These are phyloP conservation scores for Macaranga tanarius DNA, from an alignment of 441 rosid species.

Conservation along the genomic window DNA sequence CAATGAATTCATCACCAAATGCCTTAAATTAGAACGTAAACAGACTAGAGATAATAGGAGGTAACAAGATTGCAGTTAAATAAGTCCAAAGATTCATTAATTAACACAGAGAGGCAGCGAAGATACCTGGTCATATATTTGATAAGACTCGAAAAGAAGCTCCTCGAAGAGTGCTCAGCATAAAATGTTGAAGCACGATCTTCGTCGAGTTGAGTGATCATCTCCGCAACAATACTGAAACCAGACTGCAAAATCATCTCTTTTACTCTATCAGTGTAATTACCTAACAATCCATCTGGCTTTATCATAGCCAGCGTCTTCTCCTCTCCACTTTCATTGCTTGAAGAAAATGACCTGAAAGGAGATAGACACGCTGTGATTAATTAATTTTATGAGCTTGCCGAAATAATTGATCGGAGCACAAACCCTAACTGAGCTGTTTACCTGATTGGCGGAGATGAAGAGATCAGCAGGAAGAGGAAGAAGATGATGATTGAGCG, in stretches of 20 bases:
- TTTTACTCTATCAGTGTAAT: conserved; percentile 56
- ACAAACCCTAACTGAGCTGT: not conserved
- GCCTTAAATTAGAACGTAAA: too few species aligned
- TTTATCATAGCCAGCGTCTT: conserved; percentile 74
- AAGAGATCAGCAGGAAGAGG: conserved; percentile 27
- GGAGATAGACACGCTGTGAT: not conserved
- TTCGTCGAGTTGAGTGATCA: conserved; percentile 48
- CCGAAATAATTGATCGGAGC: not conserved
- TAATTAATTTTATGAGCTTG: not conserved
- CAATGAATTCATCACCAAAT: not conserved
- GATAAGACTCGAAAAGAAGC: conserved; percentile 64
- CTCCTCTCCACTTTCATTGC: conserved; percentile 41
- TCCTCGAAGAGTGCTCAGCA: conserved; percentile 62
- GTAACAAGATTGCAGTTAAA: too few species aligned
- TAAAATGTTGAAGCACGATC: conserved; percentile 60
- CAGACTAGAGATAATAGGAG: too few species aligned
- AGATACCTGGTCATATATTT: conserved; percentile 74
- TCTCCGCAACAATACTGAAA: conserved; percentile 57
- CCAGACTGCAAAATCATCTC: conserved; percentile 46
- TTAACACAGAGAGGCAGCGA: not conserved
- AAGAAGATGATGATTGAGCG: conserved; percentile 6
- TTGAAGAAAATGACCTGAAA: conserved; percentile 19
- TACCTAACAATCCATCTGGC: conserved; percentile 79
- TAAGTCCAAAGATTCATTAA: not conserved
- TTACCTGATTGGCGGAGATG: conserved; percentile 33